phyloP scores from a whole-genome alignment of 129 eudicot genomes.

The Scalesia atractyloides region DNA sequence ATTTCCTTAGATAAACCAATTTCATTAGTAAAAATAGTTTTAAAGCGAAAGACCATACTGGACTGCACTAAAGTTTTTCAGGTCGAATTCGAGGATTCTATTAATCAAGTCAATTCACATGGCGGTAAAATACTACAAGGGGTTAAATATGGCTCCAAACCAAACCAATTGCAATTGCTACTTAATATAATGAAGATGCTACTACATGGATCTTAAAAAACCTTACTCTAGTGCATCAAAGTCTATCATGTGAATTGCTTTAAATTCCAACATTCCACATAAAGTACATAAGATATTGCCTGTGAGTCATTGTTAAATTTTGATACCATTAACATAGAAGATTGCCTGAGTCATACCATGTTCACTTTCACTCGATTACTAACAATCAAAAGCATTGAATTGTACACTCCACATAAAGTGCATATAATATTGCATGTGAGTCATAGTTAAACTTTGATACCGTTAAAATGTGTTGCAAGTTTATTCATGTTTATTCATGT shows the following conservation, averaged over 20 bases:
- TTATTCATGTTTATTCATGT: too few species aligned
- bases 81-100: neutral
- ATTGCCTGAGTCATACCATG: neutral
- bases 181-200: neutral
- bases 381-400: neutral
- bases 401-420: neutral
- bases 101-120: neutral
- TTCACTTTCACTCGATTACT: neutral
- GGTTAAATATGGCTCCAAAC: neutral
- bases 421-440: neutral
- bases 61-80: neutral
- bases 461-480: too few species aligned
- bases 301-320: neutral
- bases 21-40: neutral
- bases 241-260: too few species aligned
- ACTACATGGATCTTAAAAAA: neutral
- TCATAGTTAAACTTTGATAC: neutral
- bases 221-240: too few species aligned
- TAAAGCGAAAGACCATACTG: neutral
- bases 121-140: neutral
- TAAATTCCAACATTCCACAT: neutral
- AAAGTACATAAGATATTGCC: neutral
- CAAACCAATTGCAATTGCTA: slow-evolving; percentile 1
- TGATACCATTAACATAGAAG: neutral
- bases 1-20: neutral